Conservation (phyloP, 179 eudicot genomes). For the Drosera spatulata region DNA sequence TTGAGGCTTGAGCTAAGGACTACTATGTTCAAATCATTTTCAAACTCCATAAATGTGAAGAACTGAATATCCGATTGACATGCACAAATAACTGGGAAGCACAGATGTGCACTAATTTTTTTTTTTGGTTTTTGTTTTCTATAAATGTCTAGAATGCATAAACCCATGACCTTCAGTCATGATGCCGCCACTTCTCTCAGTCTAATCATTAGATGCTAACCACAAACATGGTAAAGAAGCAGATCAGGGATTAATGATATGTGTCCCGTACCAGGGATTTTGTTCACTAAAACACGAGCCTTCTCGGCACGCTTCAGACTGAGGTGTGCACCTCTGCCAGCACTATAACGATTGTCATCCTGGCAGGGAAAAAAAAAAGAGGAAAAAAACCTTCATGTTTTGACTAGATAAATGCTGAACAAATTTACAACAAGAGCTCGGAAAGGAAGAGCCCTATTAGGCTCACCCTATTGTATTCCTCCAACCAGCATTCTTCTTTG, state of each 20-base stretch:
- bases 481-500: slow-evolving; percentile 86
- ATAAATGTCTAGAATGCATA: background rate
- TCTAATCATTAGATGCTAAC: background rate
- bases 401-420: background rate
- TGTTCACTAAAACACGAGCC: slow-evolving; percentile 71
- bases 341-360: slow-evolving; percentile 94
- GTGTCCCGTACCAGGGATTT: slow-evolving; percentile 62
- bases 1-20: no score
- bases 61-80: no score
- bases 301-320: slow-evolving; percentile 94
- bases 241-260: slow-evolving; percentile 14
- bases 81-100: no score
- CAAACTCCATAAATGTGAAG: background rate
- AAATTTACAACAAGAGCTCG: background rate
- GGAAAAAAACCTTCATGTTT: slow-evolving; percentile 38
- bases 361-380: slow-evolving; percentile 14
- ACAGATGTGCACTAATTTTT: background rate
- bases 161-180: no score
- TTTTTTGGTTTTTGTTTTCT: background rate
- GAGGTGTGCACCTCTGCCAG: slow-evolving; percentile 93
- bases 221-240: no score
- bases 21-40: background rate
- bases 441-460: background rate
- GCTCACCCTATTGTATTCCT: slow-evolving; percentile 65
- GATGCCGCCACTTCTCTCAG: no score